Evolutionary conservation across 1,284 basidiomycete genomes (phyloP), one percentile per base, ranked within the genome.

Genomic region (Psilocybe mexicana): DNA sequence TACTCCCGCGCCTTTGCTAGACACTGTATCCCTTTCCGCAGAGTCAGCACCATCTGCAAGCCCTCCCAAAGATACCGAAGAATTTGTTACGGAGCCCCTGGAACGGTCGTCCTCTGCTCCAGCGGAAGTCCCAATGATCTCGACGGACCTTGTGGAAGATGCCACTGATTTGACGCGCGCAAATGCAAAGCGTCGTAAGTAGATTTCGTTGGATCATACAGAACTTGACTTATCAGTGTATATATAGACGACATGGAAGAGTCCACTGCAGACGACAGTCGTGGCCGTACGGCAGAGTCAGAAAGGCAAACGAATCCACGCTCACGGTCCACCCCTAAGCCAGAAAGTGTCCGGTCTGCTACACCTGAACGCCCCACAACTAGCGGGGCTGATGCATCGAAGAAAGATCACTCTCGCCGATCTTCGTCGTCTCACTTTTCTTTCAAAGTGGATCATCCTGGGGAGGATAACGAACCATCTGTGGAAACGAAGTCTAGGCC

Each of bases 201-300:
- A 77, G 78, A 77, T 79, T 54, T 71, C 75, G 0, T 33, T 33
- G 2, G 70, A n/a, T 74, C 62, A 4, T 55, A 73, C 76, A 28
- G 71, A 70, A 43, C 33, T 61, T n/a, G 47, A 57, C 6, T 47
- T 36, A 25, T 49, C 54, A n/a, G 24, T 45, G 3, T 50, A 10
- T 50, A 43, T 25, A 24, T 43, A n/a, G 36, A 40, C 28, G 24
- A 30, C 23, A 43, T 18, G 8, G 43, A 36, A 11, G 25, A 36
- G 2, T n/a, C n/a, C 3, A 25, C 33, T 30, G n/a, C 57, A 4
- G 62, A 62, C 3, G 57, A 55, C 40, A 28, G 14, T 45, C 71
- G 72, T 50, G 74, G 70, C 14, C 70, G 72, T 30, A 65, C 72
- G 12, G 60, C 68, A 38, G 72, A 74, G 47, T 45, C 66, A 14